phyloP scores from a whole-genome alignment of 768 basidiomycete genomes.

The Tricholoma hemisulphureum region DNA sequence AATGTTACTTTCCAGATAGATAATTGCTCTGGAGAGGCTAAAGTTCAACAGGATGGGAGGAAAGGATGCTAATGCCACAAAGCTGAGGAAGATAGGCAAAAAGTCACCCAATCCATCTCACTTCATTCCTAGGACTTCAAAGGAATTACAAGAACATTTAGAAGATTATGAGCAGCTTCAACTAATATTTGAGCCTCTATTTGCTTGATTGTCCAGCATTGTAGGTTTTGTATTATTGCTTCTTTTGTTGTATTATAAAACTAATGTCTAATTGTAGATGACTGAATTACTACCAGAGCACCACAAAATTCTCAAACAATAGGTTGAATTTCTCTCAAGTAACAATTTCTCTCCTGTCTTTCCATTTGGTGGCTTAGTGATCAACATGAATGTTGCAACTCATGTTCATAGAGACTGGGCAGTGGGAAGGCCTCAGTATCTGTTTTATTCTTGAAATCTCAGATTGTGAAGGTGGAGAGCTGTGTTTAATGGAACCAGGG shows the following conservation, averaged over 20 bases:
- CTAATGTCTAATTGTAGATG: conserved; percentile 1
- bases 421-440: conserved; percentile 16
- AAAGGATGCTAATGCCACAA: neutral
- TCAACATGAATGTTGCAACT: conserved; percentile 24
- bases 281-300: conserved; percentile 10
- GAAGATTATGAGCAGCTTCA: neutral
- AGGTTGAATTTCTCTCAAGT: conserved; percentile 13
- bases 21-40: too few relatives aligned
- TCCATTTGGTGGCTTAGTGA: conserved; percentile 23
- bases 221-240: neutral
- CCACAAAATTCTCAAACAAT: conserved; percentile 3
- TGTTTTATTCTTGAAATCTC: conserved; percentile 24
- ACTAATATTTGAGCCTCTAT: neutral
- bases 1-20: too few relatives aligned
- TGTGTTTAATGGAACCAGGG: conserved; percentile 23
- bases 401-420: conserved; percentile 20
- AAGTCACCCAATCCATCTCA: neutral
- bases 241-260: neutral
- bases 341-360: conserved; percentile 11
- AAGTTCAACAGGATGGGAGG: too few relatives aligned
- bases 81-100: neutral
- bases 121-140: neutral
- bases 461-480: conserved; percentile 24
- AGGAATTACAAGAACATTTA: neutral
- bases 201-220: neutral